A percentile compares a stretch with the other conserved stretches of the same genome.
These are phyloP conservation scores for Macrolepiota dolichaula DNA, from an alignment of 768 basidiomycete species.

Conservation along the genomic window DNA sequence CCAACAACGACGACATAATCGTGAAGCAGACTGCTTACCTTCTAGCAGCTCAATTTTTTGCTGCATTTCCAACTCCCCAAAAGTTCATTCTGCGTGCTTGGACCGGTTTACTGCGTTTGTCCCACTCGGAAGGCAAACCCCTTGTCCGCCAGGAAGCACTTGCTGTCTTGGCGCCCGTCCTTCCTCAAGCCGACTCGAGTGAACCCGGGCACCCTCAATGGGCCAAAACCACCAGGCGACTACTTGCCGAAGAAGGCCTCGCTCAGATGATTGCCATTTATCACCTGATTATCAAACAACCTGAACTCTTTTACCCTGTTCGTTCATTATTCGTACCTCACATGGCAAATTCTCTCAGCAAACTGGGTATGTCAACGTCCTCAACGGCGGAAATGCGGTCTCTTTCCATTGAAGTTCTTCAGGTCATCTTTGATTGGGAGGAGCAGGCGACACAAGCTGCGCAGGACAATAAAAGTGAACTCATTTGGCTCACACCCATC, in stretches of 20 bases:
- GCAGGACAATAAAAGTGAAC: slow-evolving; percentile 12
- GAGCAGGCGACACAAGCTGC: slow-evolving; percentile 47
- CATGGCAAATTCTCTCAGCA: slow-evolving; percentile 86
- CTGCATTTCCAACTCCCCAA: slow-evolving; percentile 80
- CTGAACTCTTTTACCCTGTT: slow-evolving; percentile 88
- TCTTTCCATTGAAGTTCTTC: slow-evolving; percentile 85
- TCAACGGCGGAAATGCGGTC: slow-evolving; percentile 79
- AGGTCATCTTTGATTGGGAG: slow-evolving; percentile 94
- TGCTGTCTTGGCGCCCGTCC: slow-evolving; percentile 79
- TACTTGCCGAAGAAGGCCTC: slow-evolving; percentile 88
- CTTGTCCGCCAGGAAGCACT: slow-evolving; percentile 81
- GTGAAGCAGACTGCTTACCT: slow-evolving; percentile 93
- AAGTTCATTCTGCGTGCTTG: slow-evolving; percentile 92
- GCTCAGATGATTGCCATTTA: slow-evolving; percentile 75
- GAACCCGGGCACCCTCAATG: slow-evolving; percentile 70
- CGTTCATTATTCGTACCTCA: slow-evolving; percentile 91
- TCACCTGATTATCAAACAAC: slow-evolving; percentile 88
- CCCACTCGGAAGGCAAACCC: slow-evolving; percentile 66
- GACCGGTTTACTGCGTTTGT: slow-evolving; percentile 82
- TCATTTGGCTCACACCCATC: slow-evolving; percentile 71
- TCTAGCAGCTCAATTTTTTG: slow-evolving; percentile 88
- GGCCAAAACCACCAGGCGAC: slow-evolving; percentile 81
- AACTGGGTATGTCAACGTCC: slow-evolving; percentile 75
- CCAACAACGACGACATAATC: slow-evolving; percentile 74
- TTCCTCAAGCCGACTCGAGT: slow-evolving; percentile 57